A percentile compares a stretch with the other conserved stretches of the same genome.
Evolutionary conservation across 2,329 filamentous ascomycete species (phyloP).

Genomic region (Blastomyces percursus): DNA sequence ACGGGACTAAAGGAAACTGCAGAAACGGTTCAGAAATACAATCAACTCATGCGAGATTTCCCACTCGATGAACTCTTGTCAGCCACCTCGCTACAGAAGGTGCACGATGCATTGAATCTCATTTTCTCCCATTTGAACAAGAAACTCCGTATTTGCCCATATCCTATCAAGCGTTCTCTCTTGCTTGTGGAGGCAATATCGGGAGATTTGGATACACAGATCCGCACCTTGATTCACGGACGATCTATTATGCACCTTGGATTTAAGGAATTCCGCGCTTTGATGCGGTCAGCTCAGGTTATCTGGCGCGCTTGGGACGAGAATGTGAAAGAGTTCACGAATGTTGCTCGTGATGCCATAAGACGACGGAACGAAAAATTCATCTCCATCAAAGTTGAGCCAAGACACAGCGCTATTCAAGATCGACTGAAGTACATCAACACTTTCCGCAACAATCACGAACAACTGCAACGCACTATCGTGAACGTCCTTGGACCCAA

Average conservation of each 20-base stretch:
- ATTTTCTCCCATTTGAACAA: conserved; percentile 96
- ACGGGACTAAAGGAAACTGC: conserved; percentile 93
- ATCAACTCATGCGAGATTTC: conserved; percentile 96
- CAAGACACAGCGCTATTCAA: conserved; percentile 79
- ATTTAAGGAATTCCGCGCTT: conserved; percentile 74
- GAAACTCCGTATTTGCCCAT: conserved; percentile 91
- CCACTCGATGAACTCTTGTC: conserved; percentile 90
- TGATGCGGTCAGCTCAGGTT: conserved; percentile 72
- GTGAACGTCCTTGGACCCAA: conserved; percentile 87
- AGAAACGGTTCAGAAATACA: conserved; percentile 96
- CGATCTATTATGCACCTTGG: conserved; percentile 83
- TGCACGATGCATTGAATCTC: conserved; percentile 75
- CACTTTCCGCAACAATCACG: conserved; percentile 92
- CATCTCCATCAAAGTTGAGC: conserved; percentile 91
- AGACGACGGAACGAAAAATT: conserved; percentile 93
- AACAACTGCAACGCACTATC: conserved; percentile 93
- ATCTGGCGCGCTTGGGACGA: conserved; percentile 95
- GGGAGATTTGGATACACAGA: conserved; percentile 72
- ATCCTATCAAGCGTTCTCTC: conserved; percentile 81
- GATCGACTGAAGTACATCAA: conserved; percentile 85
- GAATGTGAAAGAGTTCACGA: conserved; percentile 93
- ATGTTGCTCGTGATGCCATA: conserved; percentile 89
- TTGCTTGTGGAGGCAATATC: conserved; percentile 97
- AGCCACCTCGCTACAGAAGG: conserved; percentile 76
- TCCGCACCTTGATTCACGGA: conserved; percentile 77